Percentiles rank a stretch among this genome's conserved stretches.
phyloP scores from a whole-genome alignment of 352 stramenopile species.

The Globisporangium megalacanthum region DNA sequence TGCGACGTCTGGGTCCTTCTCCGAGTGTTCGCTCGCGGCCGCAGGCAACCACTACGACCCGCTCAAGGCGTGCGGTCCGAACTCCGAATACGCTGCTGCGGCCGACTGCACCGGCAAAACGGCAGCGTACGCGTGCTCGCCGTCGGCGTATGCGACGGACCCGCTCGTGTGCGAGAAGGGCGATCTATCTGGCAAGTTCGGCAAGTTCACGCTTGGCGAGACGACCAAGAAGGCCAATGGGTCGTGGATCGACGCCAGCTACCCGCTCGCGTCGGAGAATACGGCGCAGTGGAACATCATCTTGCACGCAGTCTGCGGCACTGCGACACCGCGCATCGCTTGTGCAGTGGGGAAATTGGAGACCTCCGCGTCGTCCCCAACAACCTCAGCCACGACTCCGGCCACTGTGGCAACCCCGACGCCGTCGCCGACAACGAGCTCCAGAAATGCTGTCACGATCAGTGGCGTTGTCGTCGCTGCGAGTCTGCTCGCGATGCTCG shows the following conservation, averaged over 20 bases:
- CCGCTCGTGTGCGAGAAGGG: conserved; percentile 28
- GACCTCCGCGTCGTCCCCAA: neutral
- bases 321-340: conserved; percentile 33
- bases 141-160: conserved; percentile 19
- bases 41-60: conserved; percentile 40
- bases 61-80: conserved; percentile 22
- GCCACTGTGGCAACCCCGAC: conserved; percentile 1
- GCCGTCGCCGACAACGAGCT: conserved; percentile 1
- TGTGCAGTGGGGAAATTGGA: conserved; percentile 29
- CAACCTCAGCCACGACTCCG: neutral
- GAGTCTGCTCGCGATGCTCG: conserved; percentile 6
- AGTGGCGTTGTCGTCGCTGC: conserved; percentile 5
- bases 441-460: neutral
- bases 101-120: conserved; percentile 8
- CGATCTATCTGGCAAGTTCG: conserved; percentile 38
- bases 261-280: conserved; percentile 32
- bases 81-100: conserved; percentile 24
- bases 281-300: conserved; percentile 55
- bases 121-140: conserved; percentile 23
- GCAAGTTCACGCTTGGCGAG: conserved; percentile 24
- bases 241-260: conserved; percentile 41
- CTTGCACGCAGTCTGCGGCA: conserved; percentile 52
- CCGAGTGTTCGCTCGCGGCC: conserved; percentile 16
- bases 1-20: conserved; percentile 17
- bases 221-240: conserved; percentile 16